phyloP scores from a whole-genome alignment of 441 rosid genomes.

The Jatropha podagrica region DNA sequence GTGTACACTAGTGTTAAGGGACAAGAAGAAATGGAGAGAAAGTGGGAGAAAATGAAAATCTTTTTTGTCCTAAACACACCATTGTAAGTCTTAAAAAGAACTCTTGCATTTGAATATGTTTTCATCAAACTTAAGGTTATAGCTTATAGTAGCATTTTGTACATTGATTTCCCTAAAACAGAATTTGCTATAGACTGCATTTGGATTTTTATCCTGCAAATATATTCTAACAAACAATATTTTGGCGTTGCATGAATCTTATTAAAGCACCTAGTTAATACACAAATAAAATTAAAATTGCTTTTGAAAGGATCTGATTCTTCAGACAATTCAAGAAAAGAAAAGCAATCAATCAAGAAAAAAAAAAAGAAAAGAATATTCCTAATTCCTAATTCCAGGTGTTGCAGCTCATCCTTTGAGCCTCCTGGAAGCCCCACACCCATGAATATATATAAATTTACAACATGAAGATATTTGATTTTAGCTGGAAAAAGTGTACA shows the following conservation, averaged over 20 bases:
- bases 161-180: neutral
- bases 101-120: neutral
- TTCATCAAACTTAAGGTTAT: neutral
- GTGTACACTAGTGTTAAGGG: neutral
- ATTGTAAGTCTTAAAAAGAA: neutral
- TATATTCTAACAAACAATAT: neutral
- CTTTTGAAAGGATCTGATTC: conserved; percentile 31
- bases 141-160: neutral
- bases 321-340: neutral
- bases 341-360: conserved; percentile 11
- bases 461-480: neutral
- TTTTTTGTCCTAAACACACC: neutral
- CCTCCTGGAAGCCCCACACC: conserved; percentile 16
- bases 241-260: neutral
- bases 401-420: conserved; percentile 15
- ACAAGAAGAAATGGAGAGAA: neutral
- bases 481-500: too few species aligned
- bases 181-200: neutral
- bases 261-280: neutral
- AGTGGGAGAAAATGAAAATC: neutral
- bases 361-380: conserved; percentile 18
- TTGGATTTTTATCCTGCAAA: too few species aligned
- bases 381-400: conserved; percentile 22
- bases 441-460: neutral
- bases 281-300: neutral